Base-by-base conservation (phyloP, 1,284 basidiomycete genomes). In the Lentinula novae-zelandiae region DNA sequence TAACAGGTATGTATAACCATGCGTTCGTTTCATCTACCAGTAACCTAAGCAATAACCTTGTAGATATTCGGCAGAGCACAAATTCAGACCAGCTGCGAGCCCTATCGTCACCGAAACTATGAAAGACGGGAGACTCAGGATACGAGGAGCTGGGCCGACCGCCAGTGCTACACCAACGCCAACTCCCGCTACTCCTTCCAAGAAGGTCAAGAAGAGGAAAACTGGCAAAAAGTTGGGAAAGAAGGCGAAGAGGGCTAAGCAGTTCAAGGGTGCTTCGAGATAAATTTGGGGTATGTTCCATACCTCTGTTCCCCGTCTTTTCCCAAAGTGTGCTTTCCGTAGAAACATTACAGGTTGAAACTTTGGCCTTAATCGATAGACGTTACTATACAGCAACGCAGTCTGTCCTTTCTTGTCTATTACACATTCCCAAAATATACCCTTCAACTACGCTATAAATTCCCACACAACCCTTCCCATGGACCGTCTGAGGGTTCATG, bases 1-100 rank as follows among this genome's bases (percentile, higher is more conserved):
- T 6, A 73, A 75, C 8, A 76, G 82, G 83, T 84, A 58, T 40
- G 75, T 34, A 34, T 38, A 17, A 39, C 27, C 27, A 4, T 27
- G 27, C 27, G 0, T 27, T 27, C 27, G 27, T 27, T 2, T 27
- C 3, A n/a, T 53, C 20, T 56, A 20, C 2, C n/a, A 33, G 7
- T 38, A 33, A 10, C 31, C 51, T 53, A 3, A 53, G 7, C 39
- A 52, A 36, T 48, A 36, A n/a, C 22, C 33, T 56, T 56, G 9
- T 48, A 88, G 86, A 64, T 89, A 88, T 67, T 88, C 86, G 31
- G 81, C 83, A 62, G 82, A 87, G 52, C 77, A 77, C 71, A 86
- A 84, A 69, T 88, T 77, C 68, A 75, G 87, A 61, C 87, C 87
- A 1, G 86, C 86, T 17, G 86, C 86, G 10, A 85, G 82, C 63